Evolutionary conservation across 2,329 filamentous ascomycete genomes (phyloP), one percentile per base, ranked within the genome.

Genomic region (Aspergillus quadricinctus): DNA sequence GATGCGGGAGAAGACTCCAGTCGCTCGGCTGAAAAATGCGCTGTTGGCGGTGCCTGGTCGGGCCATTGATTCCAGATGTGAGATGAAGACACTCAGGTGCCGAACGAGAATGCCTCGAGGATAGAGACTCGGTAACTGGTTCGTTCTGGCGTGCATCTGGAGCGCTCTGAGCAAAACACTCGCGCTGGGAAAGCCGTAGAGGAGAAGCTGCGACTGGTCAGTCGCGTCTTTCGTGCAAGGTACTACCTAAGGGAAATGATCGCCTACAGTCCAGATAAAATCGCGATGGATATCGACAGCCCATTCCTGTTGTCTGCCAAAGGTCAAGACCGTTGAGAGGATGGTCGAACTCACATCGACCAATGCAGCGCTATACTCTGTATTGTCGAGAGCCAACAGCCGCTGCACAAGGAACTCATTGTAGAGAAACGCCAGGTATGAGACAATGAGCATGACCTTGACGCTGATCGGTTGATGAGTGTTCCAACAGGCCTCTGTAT

Each of bases 41-140:
- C 63, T 60, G 27, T 64, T 70, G 2, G 68, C 69, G 48, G 73
- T 68, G 27, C 66, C 71, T 0, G 69, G 69, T 1, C 67, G 54
- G 1, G 68, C 69, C 19, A 72, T 71, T 0, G 64, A 66, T 29
- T 76, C 74, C 1, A 77, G 64, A 50, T 76, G 72, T 2, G 66
- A 67, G 17, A 75, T 74, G 17, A 78, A 68, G 0, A 77, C 74
- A 31, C 68, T 71, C 0, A 77, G 56, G 61, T 70, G 72, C 5
- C 75, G 73, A 40, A 77, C 72, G 3, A 75, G 69, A 10, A 71
- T 69, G 0, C 68, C 60, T 19, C 72, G 63, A 0, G 72, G 72
- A 2, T 73, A 0, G 71, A 70, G 28, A 76, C 70, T 7, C 60
- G 55, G 5, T 67, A 62, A 19, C 65, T 61, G 6, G 62, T 66